These are phyloP conservation scores for Clavaria fumosa DNA, from an alignment of 768 basidiomycete genomes.

Conservation along the genomic window DNA sequence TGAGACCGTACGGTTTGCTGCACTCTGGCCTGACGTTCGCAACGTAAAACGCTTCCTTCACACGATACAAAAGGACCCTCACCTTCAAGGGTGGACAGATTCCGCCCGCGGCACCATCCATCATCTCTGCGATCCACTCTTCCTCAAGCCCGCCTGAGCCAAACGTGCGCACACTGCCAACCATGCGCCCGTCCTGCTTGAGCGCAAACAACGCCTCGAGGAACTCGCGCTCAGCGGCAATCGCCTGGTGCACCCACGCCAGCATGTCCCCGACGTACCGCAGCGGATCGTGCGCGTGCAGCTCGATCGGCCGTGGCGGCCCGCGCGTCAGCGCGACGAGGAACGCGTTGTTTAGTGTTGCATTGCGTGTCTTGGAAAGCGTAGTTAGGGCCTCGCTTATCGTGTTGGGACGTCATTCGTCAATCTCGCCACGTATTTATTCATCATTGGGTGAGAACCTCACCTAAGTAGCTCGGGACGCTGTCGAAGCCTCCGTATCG, in stretches of 20 bases:
- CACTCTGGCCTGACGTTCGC: conserved; percentile 50
- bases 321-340: conserved; percentile 80
- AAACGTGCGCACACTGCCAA: conserved; percentile 50
- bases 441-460: too few species aligned
- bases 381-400: conserved; percentile 50
- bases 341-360: conserved; percentile 68
- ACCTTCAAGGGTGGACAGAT: conserved; percentile 85
- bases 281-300: conserved; percentile 95
- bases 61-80: neutral
- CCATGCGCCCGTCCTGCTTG: conserved; percentile 51
- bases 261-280: conserved; percentile 98
- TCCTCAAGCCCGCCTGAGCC: conserved; percentile 50
- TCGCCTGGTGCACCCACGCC: conserved; percentile 94
- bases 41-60: conserved; percentile 1
- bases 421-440: too few species aligned
- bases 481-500: conserved; percentile 54
- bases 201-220: conserved; percentile 76
- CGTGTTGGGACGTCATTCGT: too few species aligned
- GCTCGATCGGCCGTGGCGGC: conserved; percentile 82
- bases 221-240: conserved; percentile 91
- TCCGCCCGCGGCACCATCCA: conserved; percentile 73
- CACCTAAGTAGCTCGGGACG: conserved; percentile 70
- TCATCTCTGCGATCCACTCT: conserved; percentile 60
- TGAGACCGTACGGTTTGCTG: conserved; percentile 87
- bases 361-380: conserved; percentile 72